phyloP scores from a whole-genome alignment of 345 rosid species.

The Ceriops zippeliana region DNA sequence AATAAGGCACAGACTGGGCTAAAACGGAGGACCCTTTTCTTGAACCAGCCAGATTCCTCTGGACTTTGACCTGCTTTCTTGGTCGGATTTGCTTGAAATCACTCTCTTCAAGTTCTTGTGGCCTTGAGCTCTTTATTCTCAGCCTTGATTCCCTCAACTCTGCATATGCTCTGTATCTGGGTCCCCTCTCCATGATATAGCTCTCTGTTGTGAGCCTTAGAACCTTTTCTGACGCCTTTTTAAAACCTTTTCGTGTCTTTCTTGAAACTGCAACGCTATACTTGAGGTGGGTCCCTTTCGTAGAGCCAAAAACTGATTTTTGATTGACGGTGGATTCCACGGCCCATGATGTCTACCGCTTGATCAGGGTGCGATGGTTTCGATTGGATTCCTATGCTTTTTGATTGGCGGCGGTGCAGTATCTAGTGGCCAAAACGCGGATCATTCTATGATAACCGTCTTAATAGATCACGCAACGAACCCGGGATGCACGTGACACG shows the following conservation, averaged over 20 bases:
- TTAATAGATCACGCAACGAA: no score
- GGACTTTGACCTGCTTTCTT: conserved; percentile 68
- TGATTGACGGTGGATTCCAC: conserved; percentile 32
- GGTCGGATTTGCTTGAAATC: conserved; percentile 37
- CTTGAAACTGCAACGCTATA: conserved; percentile 27
- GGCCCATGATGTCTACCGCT: no score
- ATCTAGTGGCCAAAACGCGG: no score
- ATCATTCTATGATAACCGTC: no score
- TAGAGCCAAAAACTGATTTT: not conserved
- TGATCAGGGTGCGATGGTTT: no score
- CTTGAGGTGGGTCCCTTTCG: conserved; percentile 30
- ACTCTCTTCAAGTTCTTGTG: conserved; percentile 23
- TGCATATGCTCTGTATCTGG: conserved; percentile 67
- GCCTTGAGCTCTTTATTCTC: conserved; percentile 33
- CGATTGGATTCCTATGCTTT: no score
- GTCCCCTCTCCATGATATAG: conserved; percentile 69
- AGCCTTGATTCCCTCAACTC: conserved; percentile 64
- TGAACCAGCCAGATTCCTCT: conserved; percentile 20
- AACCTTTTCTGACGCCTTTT: conserved; percentile 12
- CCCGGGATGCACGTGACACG: no score
- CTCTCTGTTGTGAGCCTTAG: conserved; percentile 46
- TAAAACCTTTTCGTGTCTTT: not conserved
- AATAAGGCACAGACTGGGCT: conserved; percentile 82
- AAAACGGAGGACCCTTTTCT: conserved; percentile 43
- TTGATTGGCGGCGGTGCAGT: no score